phyloP scores from a whole-genome alignment of 1,284 basidiomycete genomes.

The Ceratorhiza oryzae-sativae region DNA sequence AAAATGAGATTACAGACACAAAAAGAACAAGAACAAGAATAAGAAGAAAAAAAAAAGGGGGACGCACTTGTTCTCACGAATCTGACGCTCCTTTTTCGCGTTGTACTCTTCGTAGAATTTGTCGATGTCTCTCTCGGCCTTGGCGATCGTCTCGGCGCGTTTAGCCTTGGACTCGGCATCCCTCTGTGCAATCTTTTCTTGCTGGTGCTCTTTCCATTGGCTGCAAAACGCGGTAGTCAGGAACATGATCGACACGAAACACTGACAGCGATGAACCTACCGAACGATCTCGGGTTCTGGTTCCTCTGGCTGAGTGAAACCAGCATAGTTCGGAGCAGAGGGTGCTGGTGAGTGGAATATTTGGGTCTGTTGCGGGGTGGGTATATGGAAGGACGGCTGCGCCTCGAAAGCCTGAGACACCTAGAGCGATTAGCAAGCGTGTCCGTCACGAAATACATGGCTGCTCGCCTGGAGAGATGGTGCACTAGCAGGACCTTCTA shows the following conservation, averaged over 20 bases:
- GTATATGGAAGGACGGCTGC: constrained; percentile 51
- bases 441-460: background rate
- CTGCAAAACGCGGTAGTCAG: constrained; percentile 53
- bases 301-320: constrained; percentile 68
- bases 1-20: background rate
- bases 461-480: constrained; percentile 49
- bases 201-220: constrained; percentile 88
- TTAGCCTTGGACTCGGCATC: constrained; percentile 78
- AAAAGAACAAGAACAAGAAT: background rate
- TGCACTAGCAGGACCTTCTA: constrained; percentile 50
- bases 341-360: constrained; percentile 27
- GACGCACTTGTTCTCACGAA: constrained; percentile 93
- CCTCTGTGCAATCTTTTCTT: constrained; percentile 82
- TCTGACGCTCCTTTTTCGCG: constrained; percentile 89
- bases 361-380: constrained; percentile 42
- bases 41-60: background rate
- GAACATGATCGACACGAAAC: background rate
- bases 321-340: constrained; percentile 23
- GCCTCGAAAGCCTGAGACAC: constrained; percentile 46
- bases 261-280: constrained; percentile 54
- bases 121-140: constrained; percentile 93
- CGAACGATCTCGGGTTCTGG: constrained; percentile 78
- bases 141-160: constrained; percentile 85
- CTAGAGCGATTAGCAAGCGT: constrained; percentile 51
- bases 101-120: constrained; percentile 96